Percentiles rank a stretch among this genome's conserved stretches.
These are phyloP conservation scores for Nadsonia starkeyi-henricii DNA, from an alignment of 1,139 yeast genomes.

Conservation along the genomic window DNA sequence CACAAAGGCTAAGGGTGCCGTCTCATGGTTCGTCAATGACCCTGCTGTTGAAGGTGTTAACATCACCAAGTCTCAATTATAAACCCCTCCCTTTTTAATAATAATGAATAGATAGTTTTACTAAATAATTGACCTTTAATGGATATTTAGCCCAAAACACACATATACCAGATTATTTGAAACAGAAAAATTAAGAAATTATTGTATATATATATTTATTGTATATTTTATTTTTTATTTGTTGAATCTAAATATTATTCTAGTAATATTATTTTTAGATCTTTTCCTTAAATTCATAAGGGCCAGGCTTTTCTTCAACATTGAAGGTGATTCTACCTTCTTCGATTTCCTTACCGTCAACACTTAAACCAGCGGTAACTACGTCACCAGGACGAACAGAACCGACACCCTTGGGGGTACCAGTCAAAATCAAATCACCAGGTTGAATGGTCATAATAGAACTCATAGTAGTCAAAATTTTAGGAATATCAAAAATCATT, in stretches of 20 bases:
- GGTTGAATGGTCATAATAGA: constrained; percentile 78
- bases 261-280: no score
- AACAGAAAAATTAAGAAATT: no score
- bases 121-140: no score
- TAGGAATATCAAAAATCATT: constrained; percentile 82
- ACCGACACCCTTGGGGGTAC: constrained; percentile 98
- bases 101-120: no score
- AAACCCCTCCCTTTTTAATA: no score
- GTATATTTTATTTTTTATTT: no score
- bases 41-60: constrained; percentile 54
- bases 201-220: no score
- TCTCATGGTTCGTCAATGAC: constrained; percentile 71
- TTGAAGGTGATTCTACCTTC: constrained; percentile 36
- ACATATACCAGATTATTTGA: no score
- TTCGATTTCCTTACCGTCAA: constrained; percentile 41
- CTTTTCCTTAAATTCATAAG: constrained; percentile 37
- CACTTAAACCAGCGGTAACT: constrained; percentile 46
- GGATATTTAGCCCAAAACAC: no score
- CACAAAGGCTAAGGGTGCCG: constrained; percentile 29
- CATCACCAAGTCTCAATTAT: constrained; percentile 9
- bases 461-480: constrained; percentile 68
- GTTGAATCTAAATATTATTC: no score
- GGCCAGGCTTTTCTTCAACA: constrained; percentile 66
- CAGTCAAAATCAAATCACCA: constrained; percentile 85
- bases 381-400: constrained; percentile 62